Conservation (phyloP, 768 basidiomycete species). For the Phylloporus scabripes region DNA sequence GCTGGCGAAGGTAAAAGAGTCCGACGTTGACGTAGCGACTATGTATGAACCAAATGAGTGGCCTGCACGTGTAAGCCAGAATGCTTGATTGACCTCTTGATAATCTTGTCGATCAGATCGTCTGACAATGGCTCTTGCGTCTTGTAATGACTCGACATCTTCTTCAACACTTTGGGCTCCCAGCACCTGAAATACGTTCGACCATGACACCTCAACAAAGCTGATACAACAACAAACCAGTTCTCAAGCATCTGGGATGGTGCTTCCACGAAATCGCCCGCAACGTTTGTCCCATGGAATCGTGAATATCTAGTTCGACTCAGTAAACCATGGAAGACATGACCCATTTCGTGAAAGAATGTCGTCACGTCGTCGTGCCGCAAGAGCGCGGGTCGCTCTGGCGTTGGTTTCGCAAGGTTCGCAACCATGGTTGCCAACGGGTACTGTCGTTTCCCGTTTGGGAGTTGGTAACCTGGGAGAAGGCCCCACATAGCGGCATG, state of each 20-base stretch:
- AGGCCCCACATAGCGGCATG: conserved; percentile 86
- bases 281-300: conserved; percentile 82
- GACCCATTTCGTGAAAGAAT: conserved; percentile 90
- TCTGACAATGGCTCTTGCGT: conserved; percentile 64
- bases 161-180: conserved; percentile 70
- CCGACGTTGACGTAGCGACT: conserved; percentile 80
- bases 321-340: conserved; percentile 65
- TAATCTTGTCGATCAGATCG: conserved; percentile 68
- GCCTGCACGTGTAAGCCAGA: neutral
- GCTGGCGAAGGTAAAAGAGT: conserved; percentile 60
- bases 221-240: conserved; percentile 44
- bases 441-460: conserved; percentile 58
- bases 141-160: conserved; percentile 77
- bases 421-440: conserved; percentile 85
- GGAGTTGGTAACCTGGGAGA: conserved; percentile 55
- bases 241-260: conserved; percentile 93
- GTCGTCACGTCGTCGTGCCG: conserved; percentile 84
- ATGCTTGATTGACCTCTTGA: conserved; percentile 53
- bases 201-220: neutral
- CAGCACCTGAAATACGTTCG: conserved; percentile 52
- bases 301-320: conserved; percentile 64
- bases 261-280: conserved; percentile 82
- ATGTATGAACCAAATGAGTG: neutral
- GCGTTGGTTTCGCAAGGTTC: conserved; percentile 81
- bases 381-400: conserved; percentile 78